Conservation (phyloP, 805 yeast genomes). For the Starmerella khaoyaiensis region DNA sequence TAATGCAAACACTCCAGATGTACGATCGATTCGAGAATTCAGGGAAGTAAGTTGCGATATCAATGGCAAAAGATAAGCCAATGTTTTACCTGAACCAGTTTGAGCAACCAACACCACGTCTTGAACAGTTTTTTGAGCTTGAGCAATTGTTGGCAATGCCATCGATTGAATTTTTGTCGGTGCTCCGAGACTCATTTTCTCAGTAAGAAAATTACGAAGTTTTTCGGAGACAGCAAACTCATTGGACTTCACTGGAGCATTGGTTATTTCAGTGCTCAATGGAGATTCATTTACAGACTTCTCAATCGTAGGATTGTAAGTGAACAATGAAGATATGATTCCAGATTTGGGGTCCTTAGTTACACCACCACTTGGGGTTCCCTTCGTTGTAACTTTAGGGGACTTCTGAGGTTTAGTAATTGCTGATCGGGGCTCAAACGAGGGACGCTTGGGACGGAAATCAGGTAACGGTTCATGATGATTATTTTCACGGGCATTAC, state of each 20-base stretch:
- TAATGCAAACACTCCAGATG: constrained; percentile 71
- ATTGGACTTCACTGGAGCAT: constrained; percentile 65
- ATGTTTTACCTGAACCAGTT: constrained; percentile 96
- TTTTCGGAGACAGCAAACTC: constrained; percentile 9
- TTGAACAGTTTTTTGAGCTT: constrained; percentile 29
- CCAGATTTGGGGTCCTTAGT: constrained; percentile 13
- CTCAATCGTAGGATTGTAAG: constrained; percentile 45
- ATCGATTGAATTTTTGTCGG: constrained; percentile 85
- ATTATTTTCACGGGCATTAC: constrained; percentile 9
- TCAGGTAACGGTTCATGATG: constrained; percentile 4
- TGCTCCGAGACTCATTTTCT: constrained; percentile 19
- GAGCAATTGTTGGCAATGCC: constrained; percentile 48
- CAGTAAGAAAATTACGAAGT: constrained; percentile 6
- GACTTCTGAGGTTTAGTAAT: constrained; percentile 3
- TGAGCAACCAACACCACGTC: constrained; percentile 91
- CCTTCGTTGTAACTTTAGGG: background rate
- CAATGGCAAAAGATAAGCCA: constrained; percentile 77
- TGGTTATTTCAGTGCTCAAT: constrained; percentile 33
- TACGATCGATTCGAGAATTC: constrained; percentile 20
- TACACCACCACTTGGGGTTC: background rate
- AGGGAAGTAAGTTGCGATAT: constrained; percentile 55
- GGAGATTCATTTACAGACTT: constrained; percentile 12
- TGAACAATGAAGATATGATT: constrained; percentile 75
- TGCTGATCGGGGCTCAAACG: constrained; percentile 10
- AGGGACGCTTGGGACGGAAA: background rate